Conservation (phyloP, 192 early-diverging fungal species). For the Rhizoclosmatium sp. region DNA sequence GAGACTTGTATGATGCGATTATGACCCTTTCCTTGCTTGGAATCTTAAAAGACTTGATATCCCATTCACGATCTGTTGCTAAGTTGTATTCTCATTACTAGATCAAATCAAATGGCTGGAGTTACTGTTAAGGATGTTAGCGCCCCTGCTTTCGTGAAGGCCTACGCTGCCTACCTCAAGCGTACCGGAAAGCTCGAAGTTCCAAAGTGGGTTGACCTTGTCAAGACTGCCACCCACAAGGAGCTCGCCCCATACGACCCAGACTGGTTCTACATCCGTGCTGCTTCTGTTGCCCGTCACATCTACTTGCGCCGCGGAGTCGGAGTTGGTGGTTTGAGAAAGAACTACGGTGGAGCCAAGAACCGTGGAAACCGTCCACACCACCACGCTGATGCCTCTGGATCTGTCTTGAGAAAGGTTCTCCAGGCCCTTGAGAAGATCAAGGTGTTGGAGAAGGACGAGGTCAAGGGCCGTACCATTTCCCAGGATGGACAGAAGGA, state of each 20-base stretch:
- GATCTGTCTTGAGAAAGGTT: conserved; percentile 93
- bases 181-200: conserved; percentile 98
- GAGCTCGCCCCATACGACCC: conserved; percentile 97
- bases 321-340: conserved; percentile 94
- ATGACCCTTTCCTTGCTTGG: no score
- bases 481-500: conserved; percentile 97
- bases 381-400: conserved; percentile 86
- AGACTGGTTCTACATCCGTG: conserved; percentile 99
- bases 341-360: conserved; percentile 90
- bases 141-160: conserved; percentile 94
- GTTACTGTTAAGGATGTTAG: conserved; percentile 98
- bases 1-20: no score
- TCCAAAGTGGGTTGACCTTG: conserved; percentile 98
- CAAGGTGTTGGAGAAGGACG: conserved; percentile 92
- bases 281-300: conserved; percentile 95
- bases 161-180: conserved; percentile 99
- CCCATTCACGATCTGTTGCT: no score
- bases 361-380: conserved; percentile 95
- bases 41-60: no score
- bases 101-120: conserved; percentile 46
- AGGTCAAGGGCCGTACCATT: conserved; percentile 93
- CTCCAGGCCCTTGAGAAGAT: conserved; percentile 99
- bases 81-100: no score
- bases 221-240: conserved; percentile 98
- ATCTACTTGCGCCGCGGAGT: conserved; percentile 95